Evolutionary conservation across 2,329 filamentous ascomycete species (phyloP).

Genomic region (Aspergillus sp.): DNA sequence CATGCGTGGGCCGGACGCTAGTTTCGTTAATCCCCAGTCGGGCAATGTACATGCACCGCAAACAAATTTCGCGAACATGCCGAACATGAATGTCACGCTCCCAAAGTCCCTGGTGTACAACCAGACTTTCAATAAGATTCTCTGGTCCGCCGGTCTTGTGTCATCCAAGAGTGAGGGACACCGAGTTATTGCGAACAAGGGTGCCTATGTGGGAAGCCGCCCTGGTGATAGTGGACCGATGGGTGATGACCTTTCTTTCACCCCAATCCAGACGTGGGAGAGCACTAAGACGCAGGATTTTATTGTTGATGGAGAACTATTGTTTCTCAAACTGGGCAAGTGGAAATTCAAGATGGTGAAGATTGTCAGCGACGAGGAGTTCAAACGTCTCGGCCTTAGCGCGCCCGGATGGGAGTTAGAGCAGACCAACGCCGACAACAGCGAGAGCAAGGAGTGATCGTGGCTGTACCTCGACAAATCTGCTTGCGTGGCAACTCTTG

Average conservation of each 20-base stretch:
- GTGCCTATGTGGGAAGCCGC: conserved; percentile 49
- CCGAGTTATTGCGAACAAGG: conserved; percentile 48
- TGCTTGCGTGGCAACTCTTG: neutral
- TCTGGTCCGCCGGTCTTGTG: conserved; percentile 52
- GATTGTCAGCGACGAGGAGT: conserved; percentile 55
- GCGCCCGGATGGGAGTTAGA: conserved; percentile 51
- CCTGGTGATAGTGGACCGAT: conserved; percentile 40
- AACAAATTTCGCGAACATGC: conserved; percentile 38
- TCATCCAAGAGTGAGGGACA: conserved; percentile 51
- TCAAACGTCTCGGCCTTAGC: conserved; percentile 43
- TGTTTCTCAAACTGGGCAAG: conserved; percentile 59
- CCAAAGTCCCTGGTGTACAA: conserved; percentile 50
- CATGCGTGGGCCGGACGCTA: conserved; percentile 19
- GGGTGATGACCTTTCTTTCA: conserved; percentile 48
- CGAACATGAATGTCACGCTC: conserved; percentile 39
- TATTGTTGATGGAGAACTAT: conserved; percentile 48
- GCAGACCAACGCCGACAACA: neutral
- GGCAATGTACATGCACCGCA: conserved; percentile 40
- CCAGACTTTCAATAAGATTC: conserved; percentile 48
- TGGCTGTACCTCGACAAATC: neutral
- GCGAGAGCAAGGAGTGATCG: neutral
- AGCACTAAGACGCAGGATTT: conserved; percentile 46
- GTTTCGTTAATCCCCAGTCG: conserved; percentile 29
- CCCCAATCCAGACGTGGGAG: conserved; percentile 45
- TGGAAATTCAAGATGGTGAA: conserved; percentile 58